phyloP scores from a whole-genome alignment of 805 yeast species.

The Yamadazyma sp. region DNA sequence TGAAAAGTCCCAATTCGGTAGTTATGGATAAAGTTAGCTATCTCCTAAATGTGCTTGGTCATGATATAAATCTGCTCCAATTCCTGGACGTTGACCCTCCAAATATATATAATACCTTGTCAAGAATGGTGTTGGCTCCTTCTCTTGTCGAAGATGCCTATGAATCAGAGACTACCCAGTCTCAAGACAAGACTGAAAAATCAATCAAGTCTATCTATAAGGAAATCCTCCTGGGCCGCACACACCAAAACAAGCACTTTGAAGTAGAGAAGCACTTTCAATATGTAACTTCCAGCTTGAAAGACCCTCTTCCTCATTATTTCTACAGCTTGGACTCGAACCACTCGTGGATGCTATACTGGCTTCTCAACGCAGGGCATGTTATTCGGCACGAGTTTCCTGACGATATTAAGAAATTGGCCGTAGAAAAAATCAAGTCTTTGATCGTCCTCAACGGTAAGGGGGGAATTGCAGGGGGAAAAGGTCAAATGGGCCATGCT shows the following conservation, averaged over 20 bases:
- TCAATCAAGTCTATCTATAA: slow-evolving; percentile 30
- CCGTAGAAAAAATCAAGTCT: slow-evolving; percentile 22
- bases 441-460: slow-evolving; percentile 31
- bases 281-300: slow-evolving; percentile 41
- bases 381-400: slow-evolving; percentile 17
- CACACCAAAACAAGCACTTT: slow-evolving; percentile 15
- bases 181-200: slow-evolving; percentile 35
- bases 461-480: slow-evolving; percentile 83
- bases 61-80: slow-evolving; percentile 9
- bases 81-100: slow-evolving; percentile 18
- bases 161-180: slow-evolving; percentile 34
- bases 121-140: slow-evolving; percentile 15
- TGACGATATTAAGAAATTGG: slow-evolving; percentile 3
- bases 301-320: slow-evolving; percentile 46
- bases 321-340: slow-evolving; percentile 75
- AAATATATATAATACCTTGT: slow-evolving; percentile 11
- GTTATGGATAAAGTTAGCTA: slow-evolving; percentile 16
- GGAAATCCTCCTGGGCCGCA: slow-evolving; percentile 15
- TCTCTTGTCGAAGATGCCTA: slow-evolving; percentile 25
- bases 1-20: slow-evolving; percentile 14
- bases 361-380: slow-evolving; percentile 60
- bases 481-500: slow-evolving; percentile 75
- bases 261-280: slow-evolving; percentile 37
- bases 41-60: slow-evolving; percentile 21
- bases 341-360: slow-evolving; percentile 88